Base-by-base conservation (phyloP, 805 yeast genomes). In the Blastobotrys parvus region DNA sequence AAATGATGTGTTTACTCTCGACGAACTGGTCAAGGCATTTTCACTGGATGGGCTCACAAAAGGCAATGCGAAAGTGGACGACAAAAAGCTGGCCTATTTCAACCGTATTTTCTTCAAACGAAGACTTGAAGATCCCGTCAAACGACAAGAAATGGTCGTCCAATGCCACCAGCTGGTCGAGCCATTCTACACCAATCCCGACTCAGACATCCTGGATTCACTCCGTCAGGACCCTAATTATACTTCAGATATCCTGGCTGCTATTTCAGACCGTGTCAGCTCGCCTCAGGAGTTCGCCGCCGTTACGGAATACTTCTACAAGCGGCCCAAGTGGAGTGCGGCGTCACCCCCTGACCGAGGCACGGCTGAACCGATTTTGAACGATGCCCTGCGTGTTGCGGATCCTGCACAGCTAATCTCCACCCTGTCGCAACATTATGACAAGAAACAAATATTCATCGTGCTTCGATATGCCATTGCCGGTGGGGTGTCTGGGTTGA, bases 31-130 rank as follows among this genome's bases (percentile, higher is more conserved):
- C 10, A 48, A 67, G 21, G 46, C 60, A 19, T 92, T 92, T 58
- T 68, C 77, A 13, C 58, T 88, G 31, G 78, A 79, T 44, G 79
- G 83, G 19, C 69, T 92, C 52, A 90, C 97, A 10, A 87, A 78
- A 55, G 97, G 98, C 1, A 89, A 89, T 63, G 94, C 95, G 13
- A 90, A 88, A 58, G 96, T 92, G 5, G 88, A 84, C 50, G 79
- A 77, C 46, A 71, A 73, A 42, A 90, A 92, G 60, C 69, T 92
- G 42, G 67, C 70, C 51, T 84, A 65, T 58, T 84, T 92, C 65
- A 89, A 92, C 62, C 85, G 83, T 54, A 72, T 71, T 46, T 86
- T 83, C 57, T 62, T 88, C 32, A 61, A 62, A 3, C 49, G 59
- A 32, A 67, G 68, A 41, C 55, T 85, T 13, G 53, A 58, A 1